Base-by-base conservation (phyloP, 371 early-diverging fungal genomes). In the Rhizopus stolonifer region DNA sequence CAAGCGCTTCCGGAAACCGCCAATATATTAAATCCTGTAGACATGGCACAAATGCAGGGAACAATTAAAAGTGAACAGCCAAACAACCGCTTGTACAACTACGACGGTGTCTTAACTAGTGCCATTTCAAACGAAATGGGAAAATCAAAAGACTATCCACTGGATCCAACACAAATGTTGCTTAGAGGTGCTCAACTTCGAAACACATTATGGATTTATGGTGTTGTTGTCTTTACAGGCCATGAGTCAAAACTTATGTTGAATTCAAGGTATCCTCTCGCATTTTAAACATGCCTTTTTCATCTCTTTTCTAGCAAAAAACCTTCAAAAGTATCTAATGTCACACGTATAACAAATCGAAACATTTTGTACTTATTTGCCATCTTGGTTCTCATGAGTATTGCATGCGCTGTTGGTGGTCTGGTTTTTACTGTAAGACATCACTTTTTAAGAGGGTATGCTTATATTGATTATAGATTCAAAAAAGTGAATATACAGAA, bases 331-430 rank as follows among this genome's bases (percentile, higher is more conserved):
- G 36, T 57, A 6, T 65, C 66, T 10, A 65, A 65, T 13, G 79
- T 89, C 1, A 92, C 92, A 59, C 81, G 78, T 51, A 84, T 90
- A 61, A 94, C 94, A 56, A 95, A 95, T 67, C 69, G 76, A 18
- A 92, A 96, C 49, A 94, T 96, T 57, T 77, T 92, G 39, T 93
- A 88, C 54, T 65, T 96, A 63, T 96, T 96, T 62, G 51, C 79
- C 17, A 87, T 93, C 29, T 77, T 96, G 24, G 54, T 94, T 17
- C 60, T 69, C 13, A 81, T 95, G 82, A 81, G 92, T 14, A 61
- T 95, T 29, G 77, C 87, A 52, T 89, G 92, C 70, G 87, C 91
- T 8, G 49, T 84, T 18, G 90, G 90, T 4, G 80, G 75, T 62
- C 60, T 84, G 49, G 60, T 86, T 33, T 61, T 81, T 58, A 46